Evolutionary conservation across 1,284 basidiomycete genomes (phyloP).

Genomic region (Ustilago xerochloae): DNA sequence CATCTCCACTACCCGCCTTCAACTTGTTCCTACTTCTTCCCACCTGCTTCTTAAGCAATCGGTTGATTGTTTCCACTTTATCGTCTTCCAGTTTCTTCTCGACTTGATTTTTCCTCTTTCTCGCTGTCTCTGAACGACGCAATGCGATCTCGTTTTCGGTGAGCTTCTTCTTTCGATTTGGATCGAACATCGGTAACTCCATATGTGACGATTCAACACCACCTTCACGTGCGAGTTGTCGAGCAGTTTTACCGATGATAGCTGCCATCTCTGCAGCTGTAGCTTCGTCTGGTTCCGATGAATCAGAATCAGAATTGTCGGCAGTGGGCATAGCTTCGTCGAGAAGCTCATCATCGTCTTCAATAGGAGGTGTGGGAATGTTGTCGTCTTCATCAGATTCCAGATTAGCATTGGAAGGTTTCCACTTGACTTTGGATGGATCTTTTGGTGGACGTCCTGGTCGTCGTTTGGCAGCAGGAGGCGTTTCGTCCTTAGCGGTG

Average conservation of each 20-base stretch:
- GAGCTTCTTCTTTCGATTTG: conserved; percentile 76
- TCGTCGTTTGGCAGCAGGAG: background rate
- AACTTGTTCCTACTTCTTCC: conserved; percentile 57
- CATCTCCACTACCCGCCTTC: conserved; percentile 24
- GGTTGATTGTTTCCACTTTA: conserved; percentile 88
- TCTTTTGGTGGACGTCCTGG: conserved; percentile 22
- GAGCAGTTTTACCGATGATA: conserved; percentile 59
- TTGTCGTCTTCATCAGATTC: conserved; percentile 32
- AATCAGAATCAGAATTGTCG: background rate
- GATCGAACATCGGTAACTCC: conserved; percentile 68
- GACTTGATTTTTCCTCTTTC: conserved; percentile 83
- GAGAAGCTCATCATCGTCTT: conserved; percentile 14
- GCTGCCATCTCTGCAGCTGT: conserved; percentile 34
- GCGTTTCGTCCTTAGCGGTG: conserved; percentile 1
- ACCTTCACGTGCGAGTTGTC: conserved; percentile 59
- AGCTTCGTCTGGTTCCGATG: conserved; percentile 45
- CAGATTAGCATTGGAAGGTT: conserved; percentile 23
- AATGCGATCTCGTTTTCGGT: conserved; percentile 85
- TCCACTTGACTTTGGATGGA: conserved; percentile 42
- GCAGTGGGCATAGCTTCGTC: conserved; percentile 17
- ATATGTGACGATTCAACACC: conserved; percentile 46
- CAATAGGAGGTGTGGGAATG: background rate
- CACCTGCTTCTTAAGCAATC: conserved; percentile 80
- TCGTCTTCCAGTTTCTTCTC: conserved; percentile 93
- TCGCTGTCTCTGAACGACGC: conserved; percentile 83